Percentiles rank a stretch among this genome's conserved stretches.
phyloP scores from a whole-genome alignment of 108 stramenopile genomes.

The Thalassiosira profunda region DNA sequence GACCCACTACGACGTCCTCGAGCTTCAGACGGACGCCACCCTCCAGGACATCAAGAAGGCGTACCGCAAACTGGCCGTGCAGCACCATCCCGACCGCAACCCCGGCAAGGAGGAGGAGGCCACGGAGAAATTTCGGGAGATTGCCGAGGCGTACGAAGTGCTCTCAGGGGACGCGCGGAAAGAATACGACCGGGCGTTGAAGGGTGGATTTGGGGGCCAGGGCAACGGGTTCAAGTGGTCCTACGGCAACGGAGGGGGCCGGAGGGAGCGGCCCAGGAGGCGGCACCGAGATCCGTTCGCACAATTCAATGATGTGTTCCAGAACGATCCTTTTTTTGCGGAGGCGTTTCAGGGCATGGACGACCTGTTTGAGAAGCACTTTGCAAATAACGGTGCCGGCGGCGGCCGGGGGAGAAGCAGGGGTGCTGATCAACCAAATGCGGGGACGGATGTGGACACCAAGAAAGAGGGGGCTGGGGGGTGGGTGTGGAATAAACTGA shows the following conservation, averaged over 20 bases:
- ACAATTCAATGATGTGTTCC: conserved; percentile 77
- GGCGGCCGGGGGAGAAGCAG: no score
- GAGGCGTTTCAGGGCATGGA: conserved; percentile 72
- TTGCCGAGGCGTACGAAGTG: conserved; percentile 61
- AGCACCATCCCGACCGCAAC: conserved; percentile 60
- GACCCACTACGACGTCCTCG: conserved; percentile 80
- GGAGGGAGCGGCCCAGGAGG: no score
- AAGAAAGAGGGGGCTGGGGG: conserved; percentile 40
- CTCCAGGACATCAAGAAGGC: conserved; percentile 89
- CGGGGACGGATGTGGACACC: neutral
- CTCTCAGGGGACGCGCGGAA: conserved; percentile 52
- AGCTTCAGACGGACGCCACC: conserved; percentile 64
- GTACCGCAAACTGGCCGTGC: conserved; percentile 66
- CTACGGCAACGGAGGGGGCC: no score
- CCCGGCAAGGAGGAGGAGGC: conserved; percentile 32
- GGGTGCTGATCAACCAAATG: no score
- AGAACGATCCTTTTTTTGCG: conserved; percentile 76
- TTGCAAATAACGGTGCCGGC: no score
- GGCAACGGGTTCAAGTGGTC: no score
- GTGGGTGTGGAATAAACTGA: conserved; percentile 62
- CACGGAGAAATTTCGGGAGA: conserved; percentile 52
- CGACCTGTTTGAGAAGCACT: conserved; percentile 61
- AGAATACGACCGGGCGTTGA: conserved; percentile 53
- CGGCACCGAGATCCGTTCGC: conserved; percentile 46
- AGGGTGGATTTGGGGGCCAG: no score